Base-by-base conservation (phyloP, 345 rosid species). In the Geranium rotundifolium region DNA sequence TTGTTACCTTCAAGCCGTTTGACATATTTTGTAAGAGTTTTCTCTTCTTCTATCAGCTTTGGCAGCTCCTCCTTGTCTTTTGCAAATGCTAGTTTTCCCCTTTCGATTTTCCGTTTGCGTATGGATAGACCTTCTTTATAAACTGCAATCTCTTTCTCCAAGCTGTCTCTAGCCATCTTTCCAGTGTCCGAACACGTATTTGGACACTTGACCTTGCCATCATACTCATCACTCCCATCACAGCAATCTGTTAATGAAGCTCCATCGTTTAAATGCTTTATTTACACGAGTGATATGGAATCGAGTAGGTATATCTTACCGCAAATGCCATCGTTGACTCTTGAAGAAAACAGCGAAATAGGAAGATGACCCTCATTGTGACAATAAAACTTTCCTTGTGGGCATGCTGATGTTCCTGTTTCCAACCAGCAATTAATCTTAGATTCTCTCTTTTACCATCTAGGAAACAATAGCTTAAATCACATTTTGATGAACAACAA, bases 211-310 rank as follows among this genome's bases (percentile, higher is more conserved):
- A 82, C 79, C 75, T 76, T 70, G 62, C 90, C 86, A 65, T 81
- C 93, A 65, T 95, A 88, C 74, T 95, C 99, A 20, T 90, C 99
- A 77, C 95, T 95, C 59, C 97, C 99, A 67, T 95, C 99, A 72
- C 99, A 95, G 75, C 99, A 95, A 79, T 95, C 97, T 95, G 15
- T 34, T 27, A 29, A 5, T 29, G 17, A 3, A 20, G 13, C 58
- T 20, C 19, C 30, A 13, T 57, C 56, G 20, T 34, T 31, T 17
- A 34, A 14, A 3, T 29, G n/a, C 4, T 13, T 7, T 62, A 67
- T 27, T 0, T 12, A 2, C 49, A 12, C 20, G n/a, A 55, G 1
- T 39, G 56, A 58, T 23, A 57, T 37, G 20, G 7, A 7, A 14
- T 17, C 55, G 46, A 23, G 60, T n/a, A 56, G 29, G 16, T 61